These are phyloP conservation scores for Blastobotrys capitulatus DNA, from an alignment of 1,139 yeast species.

Conservation along the genomic window DNA sequence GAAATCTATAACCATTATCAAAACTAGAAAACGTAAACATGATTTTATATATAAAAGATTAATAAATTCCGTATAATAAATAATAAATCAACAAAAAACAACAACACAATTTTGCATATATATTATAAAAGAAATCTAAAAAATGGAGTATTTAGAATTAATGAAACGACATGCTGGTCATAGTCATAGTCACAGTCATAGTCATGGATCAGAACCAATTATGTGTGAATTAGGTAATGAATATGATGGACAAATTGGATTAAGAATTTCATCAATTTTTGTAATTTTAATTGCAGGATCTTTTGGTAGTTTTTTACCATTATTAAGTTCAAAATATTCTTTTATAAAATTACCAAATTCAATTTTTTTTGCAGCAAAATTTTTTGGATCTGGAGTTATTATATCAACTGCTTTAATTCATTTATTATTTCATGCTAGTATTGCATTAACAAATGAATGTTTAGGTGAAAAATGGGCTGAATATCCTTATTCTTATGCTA, in stretches of 20 bases:
- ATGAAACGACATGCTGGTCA: too few species aligned
- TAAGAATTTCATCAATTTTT: conserved; percentile 68
- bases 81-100: too few species aligned
- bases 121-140: too few species aligned
- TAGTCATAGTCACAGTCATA: too few species aligned
- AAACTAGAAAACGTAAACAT: too few species aligned
- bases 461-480: conserved; percentile 50
- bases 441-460: conserved; percentile 46
- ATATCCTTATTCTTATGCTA: conserved; percentile 59
- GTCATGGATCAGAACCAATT: too few species aligned
- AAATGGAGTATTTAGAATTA: too few species aligned
- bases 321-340: conserved; percentile 28
- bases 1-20: too few species aligned
- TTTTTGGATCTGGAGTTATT: conserved; percentile 90
- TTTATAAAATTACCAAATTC: conserved; percentile 44
- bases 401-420: conserved; percentile 87
- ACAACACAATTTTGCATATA: too few species aligned
- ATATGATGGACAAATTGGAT: conserved; percentile 49
- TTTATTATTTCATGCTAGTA: conserved; percentile 71
- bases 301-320: conserved; percentile 45
- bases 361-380: conserved; percentile 66
- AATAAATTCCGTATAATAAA: too few species aligned
- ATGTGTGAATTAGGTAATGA: conserved; percentile 31
- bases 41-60: too few species aligned
- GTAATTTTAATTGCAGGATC: conserved; percentile 59